Percentiles rank a stretch among this genome's conserved stretches.
phyloP scores from a whole-genome alignment of 345 rosid species.

The Citrus inodora region DNA sequence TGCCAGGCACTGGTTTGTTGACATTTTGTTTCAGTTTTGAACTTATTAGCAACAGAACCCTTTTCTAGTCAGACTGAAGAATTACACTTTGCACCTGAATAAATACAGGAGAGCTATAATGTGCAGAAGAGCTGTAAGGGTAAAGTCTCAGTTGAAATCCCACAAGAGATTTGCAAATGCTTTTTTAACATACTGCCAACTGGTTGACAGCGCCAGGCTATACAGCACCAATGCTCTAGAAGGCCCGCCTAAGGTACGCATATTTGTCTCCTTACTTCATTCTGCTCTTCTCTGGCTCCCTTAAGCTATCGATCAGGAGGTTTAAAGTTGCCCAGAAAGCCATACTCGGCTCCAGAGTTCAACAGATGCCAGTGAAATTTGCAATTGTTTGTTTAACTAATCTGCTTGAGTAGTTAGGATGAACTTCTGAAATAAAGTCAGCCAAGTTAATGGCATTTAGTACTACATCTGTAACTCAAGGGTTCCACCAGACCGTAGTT shows the following conservation, averaged over 20 bases:
- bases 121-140: slow-evolving; percentile 87
- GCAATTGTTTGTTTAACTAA: slow-evolving; percentile 1
- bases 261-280: slow-evolving; percentile 8
- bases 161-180: slow-evolving; percentile 90
- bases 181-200: slow-evolving; percentile 67
- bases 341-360: slow-evolving; percentile 4
- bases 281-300: neutral
- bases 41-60: neutral
- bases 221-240: slow-evolving; percentile 77
- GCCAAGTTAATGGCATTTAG: neutral
- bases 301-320: neutral
- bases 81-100: neutral
- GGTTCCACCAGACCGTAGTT: neutral
- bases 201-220: slow-evolving; percentile 84
- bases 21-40: neutral
- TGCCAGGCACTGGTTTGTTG: neutral
- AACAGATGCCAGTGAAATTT: neutral
- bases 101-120: slow-evolving; percentile 83
- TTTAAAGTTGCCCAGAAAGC: neutral
- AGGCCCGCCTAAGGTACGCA: slow-evolving; percentile 73
- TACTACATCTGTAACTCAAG: neutral
- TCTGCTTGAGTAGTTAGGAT: neutral
- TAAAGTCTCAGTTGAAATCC: slow-evolving; percentile 77
- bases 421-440: neutral
- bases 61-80: neutral